Evolutionary conservation across 371 early-diverging fungal species (phyloP), one percentile per base, ranked within the genome.

Genomic region (Dichotomocladium elegans): DNA sequence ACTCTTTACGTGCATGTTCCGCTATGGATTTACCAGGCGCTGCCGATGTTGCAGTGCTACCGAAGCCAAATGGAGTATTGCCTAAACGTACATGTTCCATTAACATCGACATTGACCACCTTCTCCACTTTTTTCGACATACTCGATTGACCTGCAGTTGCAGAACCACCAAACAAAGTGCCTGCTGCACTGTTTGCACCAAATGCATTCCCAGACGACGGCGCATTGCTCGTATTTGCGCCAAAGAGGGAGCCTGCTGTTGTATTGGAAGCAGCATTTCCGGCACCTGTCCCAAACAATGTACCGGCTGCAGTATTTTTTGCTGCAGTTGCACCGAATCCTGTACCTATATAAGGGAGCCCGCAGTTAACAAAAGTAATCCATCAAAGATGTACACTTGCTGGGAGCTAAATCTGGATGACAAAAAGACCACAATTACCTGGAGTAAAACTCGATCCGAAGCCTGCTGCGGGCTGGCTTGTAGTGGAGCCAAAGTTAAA

Each of bases 401-500:
- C 11, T 30, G 14, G 14, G 9, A 10, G 21, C 15, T 43, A 5
- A 28, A 30, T 34, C 41, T 48, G 27, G 14, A 30, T 10, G 1
- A 27, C 5, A 17, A 34, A 6, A 14, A 30, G 29, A 34, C 8
- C 9, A 21, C 9, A 3, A n/a, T 35, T 57, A 41, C 41, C 50
- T 51, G 34, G 4, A 35, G 27, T 28, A 35, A 37, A 11, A 43
- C n/a, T 35, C 7, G 58, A 51, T 45, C 58, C 58, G 22, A 57
- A 57, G 11, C 51, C 40, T 45, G 58, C 35, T 15, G 57, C 22
- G 7, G 58, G 58, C 24, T 57, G 58, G 31, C 41, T 57, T 7
- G 47, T 28, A 48, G 24, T 37, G 45, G 51, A 33, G 24, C 58
- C 58, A 51, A 57, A 57, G 10, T 43, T 41, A 24, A 57, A 57